Evolutionary conservation across 2,329 filamentous ascomycete genomes (phyloP), one percentile per base, ranked within the genome.

Genomic region (Fulvia fulva): DNA sequence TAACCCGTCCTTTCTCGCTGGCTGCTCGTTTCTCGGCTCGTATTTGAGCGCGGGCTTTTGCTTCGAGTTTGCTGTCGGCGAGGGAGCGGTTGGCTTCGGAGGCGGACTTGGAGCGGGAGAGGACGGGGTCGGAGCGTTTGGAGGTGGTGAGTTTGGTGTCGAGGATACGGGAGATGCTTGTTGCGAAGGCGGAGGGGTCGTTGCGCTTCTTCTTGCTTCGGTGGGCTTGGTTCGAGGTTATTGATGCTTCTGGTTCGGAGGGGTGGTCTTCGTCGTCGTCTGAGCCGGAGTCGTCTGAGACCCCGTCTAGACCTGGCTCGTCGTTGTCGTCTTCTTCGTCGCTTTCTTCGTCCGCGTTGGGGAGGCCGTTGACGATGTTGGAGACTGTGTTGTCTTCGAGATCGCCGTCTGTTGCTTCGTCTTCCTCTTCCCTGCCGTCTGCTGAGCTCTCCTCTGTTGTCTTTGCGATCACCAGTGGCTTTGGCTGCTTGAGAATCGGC

Each of bases 111-210:
- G 88, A 93, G 68, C 94, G 88, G 5, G 92, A 87, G 3, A 99
- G 82, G n/a, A 99, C 90, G 0, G 94, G 94, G 72, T 99, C 94
- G 55, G 87, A 82, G 23, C 92, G 88, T 71, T 91, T 91, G 30
- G 88, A 83, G 7, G 84, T 86, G 1, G 91, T 88, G 9, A 97
- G 81, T 76, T 97, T 97, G 51, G 91, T 93, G 56, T 86, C 87
- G 46, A 99, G 82, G 72, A 99, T 97, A 75, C 94, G 96, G 66
- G 89, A 88, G 68, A 99, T 91, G 52, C 91, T 96, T 1, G 88
- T 96, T 23, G 93, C 90, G 74, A 99, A 97, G 53, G 90, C 91
- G 63, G 83, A 80, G 2, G 94, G 92, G 74, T 99, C 93, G 76
- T 96, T 96, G 71, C 92, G 88, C 77, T 97, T 97, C 14, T 87